Base-by-base conservation (phyloP, 495 filamentous ascomycete species). In the Parmelia sp. region DNA sequence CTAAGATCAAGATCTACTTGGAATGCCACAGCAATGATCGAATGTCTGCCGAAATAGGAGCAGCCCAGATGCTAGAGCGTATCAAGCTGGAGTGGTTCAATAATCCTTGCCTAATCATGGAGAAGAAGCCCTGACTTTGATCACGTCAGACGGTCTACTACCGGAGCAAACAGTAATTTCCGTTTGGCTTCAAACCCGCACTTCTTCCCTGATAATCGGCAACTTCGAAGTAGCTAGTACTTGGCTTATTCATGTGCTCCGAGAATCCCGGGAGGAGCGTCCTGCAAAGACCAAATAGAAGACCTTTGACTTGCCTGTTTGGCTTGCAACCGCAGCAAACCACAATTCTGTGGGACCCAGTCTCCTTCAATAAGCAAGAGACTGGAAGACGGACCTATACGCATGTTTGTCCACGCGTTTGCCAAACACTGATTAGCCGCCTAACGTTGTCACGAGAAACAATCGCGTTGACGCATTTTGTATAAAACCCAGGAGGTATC, bases 1-100 rank as follows among this genome's bases (percentile, higher is more conserved):
- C 88, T 1, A 86, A 86, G 71, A 84, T 86, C 45, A 86, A 86
- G 70, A 74, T 83, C 64, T 86, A 85, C 62, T 78, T 86, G 57
- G 83, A 86, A 68, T 81, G 82, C 70, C 79, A 77, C 60, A 76
- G 79, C 57, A 60, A 72, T 36, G 76, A 76, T 57, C 72, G 71
- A 27, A 75, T 79, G 21, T 71, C 75, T 29, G 86, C 86, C 14
- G 77, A 77, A 53, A 66, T 72, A 37, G 77, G 79, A 7, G 87
- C 86, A 37, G 76, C 81, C 65, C 77, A 83, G 63, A 76, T 82
- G 21, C 78, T 83, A 62, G 62, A 75, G 53, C 73, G 78, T 61
- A 75, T 89, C 55, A 64, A 79, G 62, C 74, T 74, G 39, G 81
- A 87, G 73, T 89, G 86, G 87, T 83, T 89, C 55, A 68, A 71